Evolutionary conservation across 1,284 basidiomycete genomes (phyloP).

Genomic region (Puccinia triticina): DNA sequence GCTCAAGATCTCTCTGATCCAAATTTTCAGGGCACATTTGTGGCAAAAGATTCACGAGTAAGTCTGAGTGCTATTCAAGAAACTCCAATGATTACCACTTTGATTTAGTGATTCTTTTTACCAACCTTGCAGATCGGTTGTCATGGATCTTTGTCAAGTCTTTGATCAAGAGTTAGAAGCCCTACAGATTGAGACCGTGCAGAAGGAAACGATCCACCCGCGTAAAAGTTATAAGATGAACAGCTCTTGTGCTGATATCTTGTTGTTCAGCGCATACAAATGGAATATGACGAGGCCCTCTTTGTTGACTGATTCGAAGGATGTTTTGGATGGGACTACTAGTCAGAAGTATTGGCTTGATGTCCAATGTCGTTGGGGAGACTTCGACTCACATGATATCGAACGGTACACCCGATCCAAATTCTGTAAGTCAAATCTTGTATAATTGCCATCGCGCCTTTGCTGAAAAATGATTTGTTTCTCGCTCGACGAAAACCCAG

Average conservation of each 20-base stretch:
- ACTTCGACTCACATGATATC: constrained; percentile 98
- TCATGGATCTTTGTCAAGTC: constrained; percentile 75
- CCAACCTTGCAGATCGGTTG: constrained; percentile 38
- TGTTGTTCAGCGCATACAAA: constrained; percentile 76
- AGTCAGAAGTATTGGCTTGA: constrained; percentile 99
- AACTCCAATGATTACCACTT: background rate
- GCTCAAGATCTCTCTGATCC: constrained; percentile 94
- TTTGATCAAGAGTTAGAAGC: constrained; percentile 99
- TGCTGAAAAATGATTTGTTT: constrained; percentile 95
- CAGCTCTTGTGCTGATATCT: constrained; percentile 84
- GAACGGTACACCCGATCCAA: constrained; percentile 63
- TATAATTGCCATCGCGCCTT: constrained; percentile 54
- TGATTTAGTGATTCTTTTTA: background rate
- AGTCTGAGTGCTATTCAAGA: constrained; percentile 27
- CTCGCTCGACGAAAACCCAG: constrained; percentile 62
- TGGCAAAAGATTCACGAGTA: constrained; percentile 88
- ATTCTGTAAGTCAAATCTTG: constrained; percentile 43
- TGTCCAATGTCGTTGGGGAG: constrained; percentile 94
- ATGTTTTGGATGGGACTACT: constrained; percentile 93
- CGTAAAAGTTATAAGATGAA: constrained; percentile 99
- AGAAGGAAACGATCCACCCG: constrained; percentile 98
- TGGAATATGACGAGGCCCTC: constrained; percentile 98
- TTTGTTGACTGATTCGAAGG: constrained; percentile 91
- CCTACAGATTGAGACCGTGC: constrained; percentile 96
- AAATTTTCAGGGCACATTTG: constrained; percentile 99